These are phyloP conservation scores for Carex littledalei DNA, from an alignment of 176 grass and related monocot species.

Conservation along the genomic window DNA sequence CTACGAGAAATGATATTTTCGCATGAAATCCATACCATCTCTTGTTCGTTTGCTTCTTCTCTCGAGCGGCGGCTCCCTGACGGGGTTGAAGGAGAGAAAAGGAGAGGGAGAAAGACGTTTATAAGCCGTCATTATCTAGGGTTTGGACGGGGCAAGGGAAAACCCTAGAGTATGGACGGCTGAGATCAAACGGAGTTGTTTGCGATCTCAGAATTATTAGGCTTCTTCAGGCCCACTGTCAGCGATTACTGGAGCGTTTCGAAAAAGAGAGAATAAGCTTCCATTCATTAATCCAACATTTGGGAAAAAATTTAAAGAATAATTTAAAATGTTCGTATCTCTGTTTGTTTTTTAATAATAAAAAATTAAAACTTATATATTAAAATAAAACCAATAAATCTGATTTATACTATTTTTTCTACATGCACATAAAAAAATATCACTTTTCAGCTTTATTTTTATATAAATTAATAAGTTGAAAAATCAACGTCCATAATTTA, in stretches of 20 bases:
- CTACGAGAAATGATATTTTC: neutral
- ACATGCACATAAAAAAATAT: no score
- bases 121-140: conserved; percentile 4
- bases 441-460: no score
- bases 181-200: neutral
- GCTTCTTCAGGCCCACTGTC: neutral
- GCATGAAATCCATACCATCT: conserved; percentile 36
- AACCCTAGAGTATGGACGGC: conserved; percentile 39
- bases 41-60: conserved; percentile 4
- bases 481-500: no score
- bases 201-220: neutral
- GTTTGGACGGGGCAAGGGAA: conserved; percentile 15
- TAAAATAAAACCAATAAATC: no score
- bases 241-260: neutral
- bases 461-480: no score
- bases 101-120: conserved; percentile 16
- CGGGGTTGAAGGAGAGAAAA: conserved; percentile 8
- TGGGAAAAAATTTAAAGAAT: neutral
- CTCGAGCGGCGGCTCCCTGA: conserved; percentile 11
- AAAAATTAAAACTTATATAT: no score
- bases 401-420: no score
- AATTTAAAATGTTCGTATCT: no score
- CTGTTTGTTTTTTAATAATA: no score
- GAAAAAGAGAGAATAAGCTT: neutral
- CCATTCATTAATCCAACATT: neutral